A percentile compares a stretch with the other conserved stretches of the same genome.
Conservation (phyloP, 2,329 filamentous ascomycete genomes). For the Pseudogymnoascus sp. region DNA sequence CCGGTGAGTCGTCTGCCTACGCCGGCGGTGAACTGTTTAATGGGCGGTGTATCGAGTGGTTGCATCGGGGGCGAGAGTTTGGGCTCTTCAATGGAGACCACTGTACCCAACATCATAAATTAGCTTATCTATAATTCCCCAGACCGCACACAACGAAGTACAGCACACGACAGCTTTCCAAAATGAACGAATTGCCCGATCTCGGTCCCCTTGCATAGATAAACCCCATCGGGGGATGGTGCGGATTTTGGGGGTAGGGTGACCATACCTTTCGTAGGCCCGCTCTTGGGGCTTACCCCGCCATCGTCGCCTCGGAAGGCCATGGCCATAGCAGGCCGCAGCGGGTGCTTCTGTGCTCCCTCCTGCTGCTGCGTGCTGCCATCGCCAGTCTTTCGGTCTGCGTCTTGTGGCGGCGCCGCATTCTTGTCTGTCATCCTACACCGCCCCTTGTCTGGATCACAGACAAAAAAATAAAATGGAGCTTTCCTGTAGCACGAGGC, state of each 20-base stretch:
- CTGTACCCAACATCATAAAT: neutral
- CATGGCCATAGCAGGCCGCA: neutral
- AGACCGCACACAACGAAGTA: neutral
- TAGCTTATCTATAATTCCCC: neutral
- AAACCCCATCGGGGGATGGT: neutral
- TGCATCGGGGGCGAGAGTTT: constrained; percentile 5
- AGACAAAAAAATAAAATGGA: neutral
- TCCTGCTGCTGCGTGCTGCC: neutral
- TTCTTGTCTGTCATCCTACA: neutral
- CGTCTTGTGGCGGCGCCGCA: neutral
- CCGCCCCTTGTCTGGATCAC: neutral
- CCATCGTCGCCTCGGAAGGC: constrained; percentile 5
- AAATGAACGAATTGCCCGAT: neutral
- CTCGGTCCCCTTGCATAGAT: neutral
- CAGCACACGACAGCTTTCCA: no score
- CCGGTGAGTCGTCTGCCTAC: constrained; percentile 15
- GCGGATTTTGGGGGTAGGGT: neutral
- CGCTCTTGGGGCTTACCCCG: constrained; percentile 1
- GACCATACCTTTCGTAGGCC: constrained; percentile 1
- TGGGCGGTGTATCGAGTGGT: neutral
- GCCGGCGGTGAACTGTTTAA: constrained; percentile 19
- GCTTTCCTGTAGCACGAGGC: neutral
- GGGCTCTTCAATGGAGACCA: constrained; percentile 10
- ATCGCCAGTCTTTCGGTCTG: neutral
- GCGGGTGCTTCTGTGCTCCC: neutral